Evolutionary conservation across 2,329 filamentous ascomycete genomes (phyloP).

Genomic region (Chaetothyriales sp.): DNA sequence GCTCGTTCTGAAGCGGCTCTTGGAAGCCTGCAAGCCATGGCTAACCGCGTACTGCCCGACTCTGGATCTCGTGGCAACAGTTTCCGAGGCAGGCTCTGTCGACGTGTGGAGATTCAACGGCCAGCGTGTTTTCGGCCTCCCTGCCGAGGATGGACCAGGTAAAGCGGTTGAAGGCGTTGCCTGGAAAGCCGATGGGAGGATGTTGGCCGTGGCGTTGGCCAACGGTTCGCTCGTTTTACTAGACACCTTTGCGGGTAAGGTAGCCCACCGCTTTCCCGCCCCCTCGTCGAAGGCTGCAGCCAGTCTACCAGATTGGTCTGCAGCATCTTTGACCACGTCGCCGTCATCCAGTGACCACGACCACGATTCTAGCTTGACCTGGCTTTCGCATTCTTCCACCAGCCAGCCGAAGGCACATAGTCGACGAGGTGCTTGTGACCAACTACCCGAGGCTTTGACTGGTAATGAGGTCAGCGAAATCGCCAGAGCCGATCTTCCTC

Average conservation of each 20-base stretch:
- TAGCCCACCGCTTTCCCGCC: slow-evolving; percentile 43
- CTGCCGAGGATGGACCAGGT: slow-evolving; percentile 10
- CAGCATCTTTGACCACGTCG: background rate
- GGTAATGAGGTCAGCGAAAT: background rate
- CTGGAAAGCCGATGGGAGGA: slow-evolving; percentile 59
- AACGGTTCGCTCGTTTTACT: slow-evolving; percentile 66
- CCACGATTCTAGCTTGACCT: background rate
- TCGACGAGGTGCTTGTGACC: background rate
- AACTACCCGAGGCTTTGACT: background rate
- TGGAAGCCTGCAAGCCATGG: slow-evolving; percentile 36
- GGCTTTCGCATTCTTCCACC: background rate
- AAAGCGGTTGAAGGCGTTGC: slow-evolving; percentile 25
- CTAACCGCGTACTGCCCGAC: slow-evolving; percentile 64
- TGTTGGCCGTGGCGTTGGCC: slow-evolving; percentile 70
- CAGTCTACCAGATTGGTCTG: background rate
- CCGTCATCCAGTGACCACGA: background rate
- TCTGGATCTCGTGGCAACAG: slow-evolving; percentile 66
- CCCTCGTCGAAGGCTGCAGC: slow-evolving; percentile 12
- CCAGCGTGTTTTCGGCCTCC: slow-evolving; percentile 50
- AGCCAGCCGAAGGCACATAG: slow-evolving; percentile 2
- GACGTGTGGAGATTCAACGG: slow-evolving; percentile 67
- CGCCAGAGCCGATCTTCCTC: slow-evolving; percentile 47
- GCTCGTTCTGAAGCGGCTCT: slow-evolving; percentile 24
- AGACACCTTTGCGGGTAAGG: slow-evolving; percentile 67
- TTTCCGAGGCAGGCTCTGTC: slow-evolving; percentile 37